Base-by-base conservation (phyloP, 1,284 basidiomycete species). In the Meripilus lineatus region DNA sequence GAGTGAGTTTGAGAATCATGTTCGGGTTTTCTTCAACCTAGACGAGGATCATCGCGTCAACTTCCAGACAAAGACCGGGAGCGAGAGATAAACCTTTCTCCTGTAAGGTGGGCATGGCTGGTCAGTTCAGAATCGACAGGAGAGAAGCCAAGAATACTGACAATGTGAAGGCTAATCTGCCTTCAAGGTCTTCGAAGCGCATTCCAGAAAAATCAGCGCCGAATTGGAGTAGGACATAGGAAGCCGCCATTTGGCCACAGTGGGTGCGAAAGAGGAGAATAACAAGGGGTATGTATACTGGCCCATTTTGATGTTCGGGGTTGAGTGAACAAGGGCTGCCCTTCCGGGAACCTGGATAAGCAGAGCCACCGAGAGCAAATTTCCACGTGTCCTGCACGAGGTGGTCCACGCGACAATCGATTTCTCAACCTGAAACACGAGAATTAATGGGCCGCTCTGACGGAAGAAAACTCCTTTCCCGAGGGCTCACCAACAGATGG, bases 121-220 rank as follows among this genome's bases (percentile, higher is more conserved):
- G 6, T 21, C 17, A 10, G 28, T 28, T 17, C 10, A 14, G 23
- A 32, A 24, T 28, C 39, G 52, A 49, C 46, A 50, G 53, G 17
- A 35, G 40, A 13, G 53, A 54, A 40, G 34, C 17, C 32, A 25
- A 30, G 28, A 7, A 22, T 14, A 71, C 81, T 53, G 58, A 85
- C 84, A 85, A 61, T 3, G 78, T 75, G 61, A 85, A 87, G 1
- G 84, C 84, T 20, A 68, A 61, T 33, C 74, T 70, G 32, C 74
- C 72, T 50, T 83, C 77, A 7, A 72, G 56, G 58, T 87, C 84
- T 57, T 81, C 72, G 54, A 79, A 85, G 28, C 65, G 63, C 45
- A 75, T 73, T 38, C 70, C 71, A 61, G 81, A 78, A 3, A 77
- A 75, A 58, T 86, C 75, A 38, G 70, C 65, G 15, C 77, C 80